A percentile compares a stretch with the other conserved stretches of the same genome.
Conservation (phyloP, 2,329 filamentous ascomycete genomes). For the Graphilbum ipis-grandicollis region DNA sequence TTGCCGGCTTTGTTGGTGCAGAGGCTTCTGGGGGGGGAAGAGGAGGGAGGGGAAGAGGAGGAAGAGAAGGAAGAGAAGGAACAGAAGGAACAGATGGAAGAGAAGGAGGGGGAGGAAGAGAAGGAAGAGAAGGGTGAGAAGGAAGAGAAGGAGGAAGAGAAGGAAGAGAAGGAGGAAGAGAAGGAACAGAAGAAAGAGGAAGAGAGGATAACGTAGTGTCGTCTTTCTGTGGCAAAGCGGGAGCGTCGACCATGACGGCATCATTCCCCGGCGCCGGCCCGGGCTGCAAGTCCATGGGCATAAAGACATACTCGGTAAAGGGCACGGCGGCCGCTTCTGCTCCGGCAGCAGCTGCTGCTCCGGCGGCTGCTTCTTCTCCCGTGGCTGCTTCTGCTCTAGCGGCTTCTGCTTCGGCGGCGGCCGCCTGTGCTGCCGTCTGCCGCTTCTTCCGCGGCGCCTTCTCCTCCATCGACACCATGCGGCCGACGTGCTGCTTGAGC, state of each 20-base stretch:
- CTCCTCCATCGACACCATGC: conserved; percentile 43
- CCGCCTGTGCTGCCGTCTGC: conserved; percentile 16
- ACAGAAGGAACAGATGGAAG: too few relatives aligned
- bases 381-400: conserved; percentile 11
- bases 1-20: too few relatives aligned
- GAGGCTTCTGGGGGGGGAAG: too few relatives aligned
- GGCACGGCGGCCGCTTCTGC: too few relatives aligned
- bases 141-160: too few relatives aligned
- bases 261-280: background rate
- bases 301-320: conserved; percentile 4
- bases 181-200: too few relatives aligned
- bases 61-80: too few relatives aligned
- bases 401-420: conserved; percentile 1
- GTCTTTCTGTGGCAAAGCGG: background rate
- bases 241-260: background rate
- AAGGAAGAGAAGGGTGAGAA: too few relatives aligned
- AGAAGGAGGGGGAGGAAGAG: too few relatives aligned
- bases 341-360: background rate
- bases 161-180: too few relatives aligned
- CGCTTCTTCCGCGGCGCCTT: conserved; percentile 35
- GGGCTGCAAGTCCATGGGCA: conserved; percentile 3
- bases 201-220: background rate
- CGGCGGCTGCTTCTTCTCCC: background rate
- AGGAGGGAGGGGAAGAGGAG: too few relatives aligned
- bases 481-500: conserved; percentile 53